Percentiles rank a stretch among this genome's conserved stretches.
phyloP scores from a whole-genome alignment of 306 rosid genomes.

The Cicer cuneatum region DNA sequence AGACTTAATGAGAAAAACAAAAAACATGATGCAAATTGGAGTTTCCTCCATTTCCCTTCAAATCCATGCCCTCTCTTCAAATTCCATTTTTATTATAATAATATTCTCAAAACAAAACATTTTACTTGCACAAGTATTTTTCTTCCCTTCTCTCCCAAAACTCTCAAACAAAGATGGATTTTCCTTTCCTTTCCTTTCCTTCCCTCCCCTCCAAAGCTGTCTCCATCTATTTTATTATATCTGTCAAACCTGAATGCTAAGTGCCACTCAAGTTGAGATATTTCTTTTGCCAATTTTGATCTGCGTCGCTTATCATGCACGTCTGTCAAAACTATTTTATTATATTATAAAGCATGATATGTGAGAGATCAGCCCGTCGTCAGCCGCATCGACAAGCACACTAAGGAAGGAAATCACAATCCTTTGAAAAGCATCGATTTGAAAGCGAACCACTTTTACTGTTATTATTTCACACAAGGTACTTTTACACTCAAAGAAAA shows the following conservation, averaged over 20 bases:
- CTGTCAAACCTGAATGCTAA: not conserved
- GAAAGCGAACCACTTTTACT: constrained; percentile 50
- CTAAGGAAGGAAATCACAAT: not conserved
- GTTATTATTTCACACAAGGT: constrained; percentile 58
- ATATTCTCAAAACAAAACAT: too few species aligned
- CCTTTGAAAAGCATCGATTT: constrained; percentile 21
- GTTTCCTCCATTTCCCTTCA: too few species aligned
- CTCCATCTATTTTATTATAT: not conserved
- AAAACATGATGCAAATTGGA: too few species aligned
- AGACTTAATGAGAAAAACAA: too few species aligned
- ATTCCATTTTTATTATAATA: too few species aligned
- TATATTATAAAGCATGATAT: constrained; percentile 18
- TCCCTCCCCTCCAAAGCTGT: not conserved
- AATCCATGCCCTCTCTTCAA: too few species aligned
- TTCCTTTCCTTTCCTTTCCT: not conserved
- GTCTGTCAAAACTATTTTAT: not conserved
- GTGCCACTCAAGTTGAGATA: not conserved
- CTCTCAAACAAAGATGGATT: not conserved
- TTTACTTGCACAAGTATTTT: not conserved
- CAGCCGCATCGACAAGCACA: constrained; percentile 14
- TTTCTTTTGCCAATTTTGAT: constrained; percentile 2
- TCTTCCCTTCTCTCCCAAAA: not conserved
- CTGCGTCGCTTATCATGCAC: not conserved
- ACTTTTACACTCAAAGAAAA: constrained; percentile 65
- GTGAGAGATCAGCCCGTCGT: constrained; percentile 9